A percentile compares a stretch with the other conserved stretches of the same genome.
phyloP scores from a whole-genome alignment of 2,329 filamentous ascomycete genomes.

The Xylaria sp. region DNA sequence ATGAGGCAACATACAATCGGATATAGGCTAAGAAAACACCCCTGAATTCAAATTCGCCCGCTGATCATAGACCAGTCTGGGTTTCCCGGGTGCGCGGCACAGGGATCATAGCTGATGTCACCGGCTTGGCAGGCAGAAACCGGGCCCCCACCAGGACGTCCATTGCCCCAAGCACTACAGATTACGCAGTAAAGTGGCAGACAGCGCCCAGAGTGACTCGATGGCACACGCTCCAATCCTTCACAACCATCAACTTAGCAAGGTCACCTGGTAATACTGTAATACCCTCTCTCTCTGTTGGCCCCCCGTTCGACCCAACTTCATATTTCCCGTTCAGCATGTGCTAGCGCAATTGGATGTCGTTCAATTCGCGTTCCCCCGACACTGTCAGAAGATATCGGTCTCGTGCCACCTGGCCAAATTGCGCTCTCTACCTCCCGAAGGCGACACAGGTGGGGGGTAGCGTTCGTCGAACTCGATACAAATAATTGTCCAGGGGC shows the following conservation, averaged over 20 bases:
- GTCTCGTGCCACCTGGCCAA: slow-evolving; percentile 10
- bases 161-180: no score
- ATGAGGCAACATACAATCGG: no score
- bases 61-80: not conserved
- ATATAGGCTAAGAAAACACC: not conserved
- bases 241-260: slow-evolving; percentile 1
- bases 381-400: slow-evolving; percentile 1
- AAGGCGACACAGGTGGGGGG: slow-evolving; percentile 5
- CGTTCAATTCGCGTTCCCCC: slow-evolving; percentile 2
- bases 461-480: slow-evolving; percentile 20
- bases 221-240: slow-evolving; percentile 18
- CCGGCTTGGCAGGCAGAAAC: slow-evolving; percentile 1
- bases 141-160: slow-evolving; percentile 13
- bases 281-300: slow-evolving; percentile 11
- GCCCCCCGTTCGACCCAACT: not conserved
- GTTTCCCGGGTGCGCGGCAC: not conserved
- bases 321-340: slow-evolving; percentile 6
- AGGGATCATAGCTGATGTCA: slow-evolving; percentile 19
- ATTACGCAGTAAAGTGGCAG: not conserved
- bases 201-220: not conserved
- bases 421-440: slow-evolving; percentile 4
- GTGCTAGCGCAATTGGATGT: slow-evolving; percentile 19
- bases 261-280: slow-evolving; percentile 21
- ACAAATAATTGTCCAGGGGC: slow-evolving; percentile 5
- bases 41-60: not conserved